These are phyloP conservation scores for Candida koratica DNA, from an alignment of 805 yeast genomes.

Conservation along the genomic window DNA sequence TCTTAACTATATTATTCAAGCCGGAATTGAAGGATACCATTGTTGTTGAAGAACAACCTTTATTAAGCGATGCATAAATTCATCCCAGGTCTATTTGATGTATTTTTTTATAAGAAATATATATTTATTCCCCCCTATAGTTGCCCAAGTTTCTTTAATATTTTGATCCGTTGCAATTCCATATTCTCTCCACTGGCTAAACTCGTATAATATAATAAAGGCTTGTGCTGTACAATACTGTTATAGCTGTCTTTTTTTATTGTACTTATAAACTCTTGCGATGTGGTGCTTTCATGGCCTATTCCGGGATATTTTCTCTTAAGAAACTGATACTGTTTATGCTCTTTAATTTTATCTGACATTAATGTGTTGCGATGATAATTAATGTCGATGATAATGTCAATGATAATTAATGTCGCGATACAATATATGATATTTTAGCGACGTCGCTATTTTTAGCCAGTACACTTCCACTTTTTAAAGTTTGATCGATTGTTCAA, in stretches of 20 bases:
- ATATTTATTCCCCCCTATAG: not conserved
- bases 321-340: conserved; percentile 30
- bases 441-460: no score
- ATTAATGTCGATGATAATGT: no score
- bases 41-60: conserved; percentile 13
- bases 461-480: no score
- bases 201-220: conserved; percentile 50
- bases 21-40: conserved; percentile 13
- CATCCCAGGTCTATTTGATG: not conserved
- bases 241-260: conserved; percentile 65
- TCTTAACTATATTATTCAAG: conserved; percentile 37
- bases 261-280: conserved; percentile 65
- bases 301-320: conserved; percentile 64
- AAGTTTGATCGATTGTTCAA: no score
- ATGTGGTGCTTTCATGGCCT: conserved; percentile 69
- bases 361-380: no score
- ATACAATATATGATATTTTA: no score
- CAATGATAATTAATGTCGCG: no score
- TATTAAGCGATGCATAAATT: conserved; percentile 4
- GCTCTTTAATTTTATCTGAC: conserved; percentile 42
- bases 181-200: conserved; percentile 45
- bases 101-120: no score
- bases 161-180: conserved; percentile 25
- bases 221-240: conserved; percentile 56
- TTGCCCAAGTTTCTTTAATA: conserved; percentile 34